Percentiles rank a stretch among this genome's conserved stretches.
These are phyloP conservation scores for Dactylellina sp. DNA, from an alignment of 2,329 filamentous ascomycete genomes.

Conservation along the genomic window DNA sequence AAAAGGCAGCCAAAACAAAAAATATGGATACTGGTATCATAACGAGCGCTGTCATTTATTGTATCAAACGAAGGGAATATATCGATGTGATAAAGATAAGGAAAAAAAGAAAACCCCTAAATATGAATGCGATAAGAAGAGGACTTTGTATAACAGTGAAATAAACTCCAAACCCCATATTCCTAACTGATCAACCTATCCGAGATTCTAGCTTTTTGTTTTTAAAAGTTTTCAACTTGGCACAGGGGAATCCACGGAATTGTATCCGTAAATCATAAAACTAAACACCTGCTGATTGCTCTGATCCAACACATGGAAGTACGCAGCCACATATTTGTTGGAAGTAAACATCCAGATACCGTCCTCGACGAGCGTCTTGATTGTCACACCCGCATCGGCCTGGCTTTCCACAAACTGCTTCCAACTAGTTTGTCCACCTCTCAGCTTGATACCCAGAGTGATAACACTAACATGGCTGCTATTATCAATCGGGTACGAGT, in stretches of 20 bases:
- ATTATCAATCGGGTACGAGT: constrained; percentile 33
- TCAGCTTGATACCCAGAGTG: constrained; percentile 44
- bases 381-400: constrained; percentile 20
- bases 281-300: constrained; percentile 22
- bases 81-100: not conserved
- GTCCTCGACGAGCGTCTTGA: constrained; percentile 32
- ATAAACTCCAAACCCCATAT: constrained; percentile 44
- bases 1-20: not conserved
- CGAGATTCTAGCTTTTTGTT: constrained; percentile 5
- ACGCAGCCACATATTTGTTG: constrained; percentile 43
- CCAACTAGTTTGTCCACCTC: constrained; percentile 39
- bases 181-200: constrained; percentile 4
- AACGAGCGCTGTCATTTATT: constrained; percentile 22
- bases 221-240: constrained; percentile 8
- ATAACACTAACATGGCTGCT: constrained; percentile 35
- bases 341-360: constrained; percentile 33
- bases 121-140: constrained; percentile 1
- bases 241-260: constrained; percentile 38
- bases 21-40: constrained; percentile 3
- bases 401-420: constrained; percentile 32
- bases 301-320: constrained; percentile 27
- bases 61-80: constrained; percentile 13
- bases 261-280: constrained; percentile 47
- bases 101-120: constrained; percentile 6
- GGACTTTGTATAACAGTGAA: not conserved